Percentiles rank a stretch among this genome's conserved stretches.
Conservation (phyloP, 495 filamentous ascomycete genomes). For the Thermothielavioides terrestris region DNA sequence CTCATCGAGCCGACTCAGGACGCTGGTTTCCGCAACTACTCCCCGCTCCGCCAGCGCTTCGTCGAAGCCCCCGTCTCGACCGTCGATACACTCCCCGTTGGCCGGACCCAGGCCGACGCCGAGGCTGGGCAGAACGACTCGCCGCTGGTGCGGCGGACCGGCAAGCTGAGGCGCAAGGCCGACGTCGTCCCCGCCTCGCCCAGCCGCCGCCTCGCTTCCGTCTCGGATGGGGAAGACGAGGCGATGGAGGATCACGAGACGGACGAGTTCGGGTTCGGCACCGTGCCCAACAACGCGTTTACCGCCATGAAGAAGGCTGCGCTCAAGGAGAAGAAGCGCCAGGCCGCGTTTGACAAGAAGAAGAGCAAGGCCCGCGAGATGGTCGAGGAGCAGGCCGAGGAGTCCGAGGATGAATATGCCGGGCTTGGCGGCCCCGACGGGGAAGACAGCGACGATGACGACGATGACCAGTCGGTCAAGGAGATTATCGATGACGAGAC, state of each 20-base stretch:
- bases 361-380: slow-evolving; percentile 82
- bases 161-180: slow-evolving; percentile 47
- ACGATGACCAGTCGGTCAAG: slow-evolving; percentile 48
- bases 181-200: slow-evolving; percentile 20
- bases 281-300: slow-evolving; percentile 46
- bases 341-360: slow-evolving; percentile 63
- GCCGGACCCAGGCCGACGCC: slow-evolving; percentile 27
- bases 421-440: slow-evolving; percentile 86
- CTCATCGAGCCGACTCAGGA: slow-evolving; percentile 81
- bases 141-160: slow-evolving; percentile 50
- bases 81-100: slow-evolving; percentile 56
- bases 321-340: slow-evolving; percentile 43
- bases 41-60: slow-evolving; percentile 53
- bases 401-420: slow-evolving; percentile 97
- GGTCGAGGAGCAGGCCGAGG: slow-evolving; percentile 87
- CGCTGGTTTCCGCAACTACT: slow-evolving; percentile 56
- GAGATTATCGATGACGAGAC: slow-evolving; percentile 82
- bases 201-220: background rate
- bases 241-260: slow-evolving; percentile 42
- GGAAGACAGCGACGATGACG: slow-evolving; percentile 70
- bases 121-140: slow-evolving; percentile 43
- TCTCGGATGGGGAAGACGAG: slow-evolving; percentile 45
- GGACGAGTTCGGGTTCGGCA: slow-evolving; percentile 39
- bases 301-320: slow-evolving; percentile 65
- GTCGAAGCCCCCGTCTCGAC: slow-evolving; percentile 57